These are phyloP conservation scores for Pseudomassariella vexata DNA, from an alignment of 2,329 filamentous ascomycete species.

Conservation along the genomic window DNA sequence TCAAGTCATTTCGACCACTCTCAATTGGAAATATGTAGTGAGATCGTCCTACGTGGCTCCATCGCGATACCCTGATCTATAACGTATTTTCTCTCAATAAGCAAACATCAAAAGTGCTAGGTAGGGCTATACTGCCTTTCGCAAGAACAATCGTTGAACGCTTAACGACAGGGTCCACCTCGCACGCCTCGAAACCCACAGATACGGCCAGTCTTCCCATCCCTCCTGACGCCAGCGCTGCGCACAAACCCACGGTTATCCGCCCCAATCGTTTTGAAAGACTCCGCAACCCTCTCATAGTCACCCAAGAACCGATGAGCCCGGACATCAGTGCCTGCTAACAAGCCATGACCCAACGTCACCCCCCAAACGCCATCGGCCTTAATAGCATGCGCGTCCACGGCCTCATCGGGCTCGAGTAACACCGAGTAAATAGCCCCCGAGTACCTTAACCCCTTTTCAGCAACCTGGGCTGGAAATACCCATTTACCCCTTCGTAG, in stretches of 20 bases:
- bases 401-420: constrained; percentile 37
- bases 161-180: too few species aligned
- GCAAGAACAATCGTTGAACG: too few species aligned
- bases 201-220: too few species aligned
- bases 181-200: too few species aligned
- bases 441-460: constrained; percentile 32
- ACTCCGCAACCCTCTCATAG: constrained; percentile 35
- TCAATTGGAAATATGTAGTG: too few species aligned
- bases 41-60: too few species aligned
- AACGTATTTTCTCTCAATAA: too few species aligned
- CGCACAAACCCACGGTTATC: constrained; percentile 33
- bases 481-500: constrained; percentile 32
- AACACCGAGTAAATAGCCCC: constrained; percentile 53
- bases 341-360: constrained; percentile 52
- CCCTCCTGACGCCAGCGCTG: constrained; percentile 36
- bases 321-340: constrained; percentile 32
- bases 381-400: constrained; percentile 43
- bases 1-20: too few species aligned
- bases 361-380: constrained; percentile 46
- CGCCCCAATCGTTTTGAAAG: constrained; percentile 29
- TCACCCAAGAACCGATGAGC: constrained; percentile 51
- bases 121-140: too few species aligned
- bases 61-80: too few species aligned
- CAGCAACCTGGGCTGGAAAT: constrained; percentile 37
- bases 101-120: too few species aligned